A percentile compares a stretch with the other conserved stretches of the same genome.
Evolutionary conservation across 345 rosid genomes (phyloP).

Genomic region (Carallia pectinifolia): DNA sequence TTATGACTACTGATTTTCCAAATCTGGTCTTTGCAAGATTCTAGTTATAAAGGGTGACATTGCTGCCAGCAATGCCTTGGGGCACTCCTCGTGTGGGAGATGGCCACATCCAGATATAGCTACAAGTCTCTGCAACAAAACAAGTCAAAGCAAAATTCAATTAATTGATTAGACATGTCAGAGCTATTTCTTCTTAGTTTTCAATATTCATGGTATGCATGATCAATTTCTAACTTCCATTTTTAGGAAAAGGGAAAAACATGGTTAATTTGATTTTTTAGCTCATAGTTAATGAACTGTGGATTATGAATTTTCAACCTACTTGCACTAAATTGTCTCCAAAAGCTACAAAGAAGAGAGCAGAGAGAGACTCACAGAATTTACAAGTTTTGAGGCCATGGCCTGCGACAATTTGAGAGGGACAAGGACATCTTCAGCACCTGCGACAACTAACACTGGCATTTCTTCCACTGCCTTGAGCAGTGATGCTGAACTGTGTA

Average conservation of each 20-base stretch:
- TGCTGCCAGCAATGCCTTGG: slow-evolving; percentile 85
- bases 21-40: slow-evolving; percentile 47
- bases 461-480: slow-evolving; percentile 61
- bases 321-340: not conserved
- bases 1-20: slow-evolving; percentile 47
- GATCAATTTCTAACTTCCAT: too few relatives aligned
- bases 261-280: too few relatives aligned
- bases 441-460: slow-evolving; percentile 77
- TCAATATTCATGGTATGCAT: too few relatives aligned
- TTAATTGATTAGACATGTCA: not conserved
- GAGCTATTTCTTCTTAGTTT: too few relatives aligned
- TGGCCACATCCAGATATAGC: slow-evolving; percentile 97
- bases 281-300: too few relatives aligned
- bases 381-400: slow-evolving; percentile 78
- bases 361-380: slow-evolving; percentile 68
- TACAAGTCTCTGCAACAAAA: slow-evolving; percentile 73
- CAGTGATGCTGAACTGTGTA: slow-evolving; percentile 52
- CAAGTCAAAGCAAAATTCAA: not conserved
- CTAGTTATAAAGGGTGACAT: slow-evolving; percentile 74
- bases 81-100: slow-evolving; percentile 98
- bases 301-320: too few relatives aligned
- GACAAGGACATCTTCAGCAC: slow-evolving; percentile 85
- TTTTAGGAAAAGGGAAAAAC: too few relatives aligned
- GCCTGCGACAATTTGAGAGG: slow-evolving; percentile 79
- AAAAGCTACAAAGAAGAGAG: slow-evolving; percentile 1